Conservation (phyloP, 179 eudicot genomes). For the Vitellaria paradoxa region DNA sequence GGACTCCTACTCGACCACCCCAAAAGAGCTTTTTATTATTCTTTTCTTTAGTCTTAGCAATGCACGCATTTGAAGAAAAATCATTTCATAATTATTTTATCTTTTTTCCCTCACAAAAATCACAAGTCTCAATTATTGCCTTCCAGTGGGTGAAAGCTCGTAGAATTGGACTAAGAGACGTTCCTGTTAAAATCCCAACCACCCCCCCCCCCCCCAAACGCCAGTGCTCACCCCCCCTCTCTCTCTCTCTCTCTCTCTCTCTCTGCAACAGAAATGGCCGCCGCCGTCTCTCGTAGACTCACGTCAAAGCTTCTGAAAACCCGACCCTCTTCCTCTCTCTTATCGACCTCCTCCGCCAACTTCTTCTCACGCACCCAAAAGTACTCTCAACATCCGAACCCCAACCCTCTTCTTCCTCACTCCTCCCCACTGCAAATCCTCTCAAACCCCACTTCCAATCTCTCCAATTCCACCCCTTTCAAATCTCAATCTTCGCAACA, state of each 20-base stretch:
- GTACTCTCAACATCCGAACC: slow-evolving; percentile 9
- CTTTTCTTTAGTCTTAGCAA: too few species aligned
- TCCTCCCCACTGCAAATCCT: background rate
- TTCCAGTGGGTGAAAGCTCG: too few species aligned
- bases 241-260: background rate
- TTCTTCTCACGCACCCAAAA: slow-evolving; percentile 6
- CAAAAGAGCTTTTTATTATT: too few species aligned
- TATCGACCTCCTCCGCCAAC: background rate
- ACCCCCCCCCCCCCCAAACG: too few species aligned
- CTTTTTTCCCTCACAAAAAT: too few species aligned
- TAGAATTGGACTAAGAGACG: too few species aligned
- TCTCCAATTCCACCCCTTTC: background rate
- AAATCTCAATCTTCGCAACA: background rate
- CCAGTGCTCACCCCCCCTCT: background rate
- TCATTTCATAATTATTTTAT: too few species aligned
- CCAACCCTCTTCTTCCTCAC: background rate
- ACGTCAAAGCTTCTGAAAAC: slow-evolving; percentile 19
- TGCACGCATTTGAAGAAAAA: too few species aligned
- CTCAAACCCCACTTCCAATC: slow-evolving; percentile 7
- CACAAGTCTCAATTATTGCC: too few species aligned
- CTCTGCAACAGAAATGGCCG: slow-evolving; percentile 25
- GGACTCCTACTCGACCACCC: too few species aligned
- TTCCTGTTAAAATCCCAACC: too few species aligned
- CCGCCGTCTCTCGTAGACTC: slow-evolving; percentile 33
- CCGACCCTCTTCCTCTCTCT: background rate